Base-by-base conservation (phyloP, 1,284 basidiomycete genomes). In the Marasmius tenuissimus region DNA sequence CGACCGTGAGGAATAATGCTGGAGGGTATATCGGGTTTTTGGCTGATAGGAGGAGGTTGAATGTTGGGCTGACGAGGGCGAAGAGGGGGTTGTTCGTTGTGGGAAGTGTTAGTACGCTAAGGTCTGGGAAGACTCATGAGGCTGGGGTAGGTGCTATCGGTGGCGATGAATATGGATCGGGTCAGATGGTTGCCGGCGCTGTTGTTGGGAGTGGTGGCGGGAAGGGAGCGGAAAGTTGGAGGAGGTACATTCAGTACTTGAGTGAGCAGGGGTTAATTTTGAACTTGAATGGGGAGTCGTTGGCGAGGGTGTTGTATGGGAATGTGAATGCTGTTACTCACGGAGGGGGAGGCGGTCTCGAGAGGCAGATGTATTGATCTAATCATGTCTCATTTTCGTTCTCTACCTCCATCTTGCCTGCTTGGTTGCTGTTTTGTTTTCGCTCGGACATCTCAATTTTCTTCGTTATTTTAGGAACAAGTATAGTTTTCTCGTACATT, bases 1-100 rank as follows among this genome's bases (percentile, higher is more conserved):
- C 91, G 48, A 96, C 94, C 0, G 93, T 96, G 51, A 84, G 96
- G 57, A 91, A 90, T 70, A 96, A 96, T 69, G 65, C 78, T 6
- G 74, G 71, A 6, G 91, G 91, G 16, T 82, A 85, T 67, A 92
- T 94, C 72, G 95, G 95, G 0, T 97, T 97, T 75, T 79, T 98
- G 22, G 93, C 89, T n/a, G 96, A 98, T 74, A 82, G 87, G 67
- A 79, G 95, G 60, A 77, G 96, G 66, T 78, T 97, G 65, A 96
- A 96, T 72, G 94, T 97, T 10, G 94, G 93, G 0, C 78, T 96
- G 64, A 97, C 94, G 50, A 79, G 94, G 20, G 94, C 94, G 9
- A 92, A 91, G 75, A 79, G 92, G 59, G 93, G 90, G 39, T 73
- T 96, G 64, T 92, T 96, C 68, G 84, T 97, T 18, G 79, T 96